Evolutionary conservation across 495 filamentous ascomycete species (phyloP).

Genomic region (Tuber aestivum): DNA sequence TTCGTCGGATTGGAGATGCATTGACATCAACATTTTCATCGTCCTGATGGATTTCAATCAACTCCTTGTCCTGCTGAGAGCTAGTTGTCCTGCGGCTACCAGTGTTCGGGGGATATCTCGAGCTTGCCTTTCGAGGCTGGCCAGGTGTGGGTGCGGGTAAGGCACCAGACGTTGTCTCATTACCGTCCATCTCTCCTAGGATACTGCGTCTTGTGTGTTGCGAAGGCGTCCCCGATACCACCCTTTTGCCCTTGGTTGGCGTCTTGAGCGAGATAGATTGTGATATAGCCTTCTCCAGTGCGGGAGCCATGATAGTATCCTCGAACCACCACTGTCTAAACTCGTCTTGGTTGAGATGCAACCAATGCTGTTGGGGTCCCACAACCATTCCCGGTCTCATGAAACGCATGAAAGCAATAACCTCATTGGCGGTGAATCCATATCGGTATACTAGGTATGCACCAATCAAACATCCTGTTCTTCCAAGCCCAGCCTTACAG

Average conservation of each 20-base stretch:
- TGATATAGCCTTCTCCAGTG: constrained; percentile 43
- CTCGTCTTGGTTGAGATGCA: constrained; percentile 90
- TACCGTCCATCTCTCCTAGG: constrained; percentile 82
- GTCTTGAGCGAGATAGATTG: constrained; percentile 64
- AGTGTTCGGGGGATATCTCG: constrained; percentile 32
- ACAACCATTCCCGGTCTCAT: constrained; percentile 99
- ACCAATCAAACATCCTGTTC: constrained; percentile 92
- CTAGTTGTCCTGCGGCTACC: constrained; percentile 22
- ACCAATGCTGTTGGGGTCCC: constrained; percentile 98
- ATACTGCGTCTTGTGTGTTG: constrained; percentile 76
- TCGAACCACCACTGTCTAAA: constrained; percentile 99
- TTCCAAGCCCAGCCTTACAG: constrained; percentile 95
- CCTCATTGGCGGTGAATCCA: constrained; percentile 97
- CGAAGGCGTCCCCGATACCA: constrained; percentile 59
- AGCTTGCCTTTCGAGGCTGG: constrained; percentile 81
- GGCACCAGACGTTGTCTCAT: constrained; percentile 61
- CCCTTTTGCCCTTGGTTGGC: constrained; percentile 60
- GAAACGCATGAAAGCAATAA: constrained; percentile 98
- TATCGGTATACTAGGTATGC: constrained; percentile 96
- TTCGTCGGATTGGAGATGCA: constrained; percentile 34
- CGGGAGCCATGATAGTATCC: constrained; percentile 63
- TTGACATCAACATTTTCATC: constrained; percentile 27
- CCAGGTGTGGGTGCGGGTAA: constrained; percentile 93
- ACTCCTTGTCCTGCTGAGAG: constrained; percentile 19
- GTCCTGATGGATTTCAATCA: constrained; percentile 26